Base-by-base conservation (phyloP, 78 protist genomes). In the Cavenderia fasciculata region DNA sequence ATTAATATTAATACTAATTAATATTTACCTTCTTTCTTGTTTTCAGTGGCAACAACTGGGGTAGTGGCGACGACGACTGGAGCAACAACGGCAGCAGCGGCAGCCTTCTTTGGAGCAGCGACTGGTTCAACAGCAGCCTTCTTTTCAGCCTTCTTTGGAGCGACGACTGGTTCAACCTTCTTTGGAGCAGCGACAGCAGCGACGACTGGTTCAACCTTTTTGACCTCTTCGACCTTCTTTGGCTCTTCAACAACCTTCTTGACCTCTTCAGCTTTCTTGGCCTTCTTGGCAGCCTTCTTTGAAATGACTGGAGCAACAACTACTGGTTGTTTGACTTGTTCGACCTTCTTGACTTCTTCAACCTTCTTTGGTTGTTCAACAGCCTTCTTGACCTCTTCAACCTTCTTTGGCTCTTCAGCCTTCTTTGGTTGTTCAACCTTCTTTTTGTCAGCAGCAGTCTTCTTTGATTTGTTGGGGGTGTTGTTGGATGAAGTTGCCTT, bases 351-450 rank as follows among this genome's bases (percentile, higher is more conserved):
- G 11, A 23, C 31, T 54, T 71, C 29, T 51, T 52, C 44, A 25
- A 19, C n/a, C 23, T 0, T 7, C 51, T 51, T 51, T 51, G 44
- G 54, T 68, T 41, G 31, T 10, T 68, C 74, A 7, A 18, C 76
- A 29, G 33, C 66, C 36, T 36, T 52, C 38, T 33, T 72, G 34
- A 52, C 8, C 51, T 44, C 2, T 31, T 46, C 57, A 27, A n/a
- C 77, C 4, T 4, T 10, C 59, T 52, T 52, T 52, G 59, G 62
- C 2, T 47, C 44, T 2, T n/a, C 47, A 41, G 49, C 85, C 65
- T 59, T 74, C 51, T 18, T 2, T 51, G 59, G 59, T 11, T 46
- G 31, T 33, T 71, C 78, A 25, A 52, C 78, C 47, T 62, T 47
- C 68, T 34, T 46, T 44, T 41, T 8, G 36, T 27, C 46, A 29